Evolutionary conservation across 495 filamentous ascomycete genomes (phyloP).

Genomic region (Hypoxylon intermedium): DNA sequence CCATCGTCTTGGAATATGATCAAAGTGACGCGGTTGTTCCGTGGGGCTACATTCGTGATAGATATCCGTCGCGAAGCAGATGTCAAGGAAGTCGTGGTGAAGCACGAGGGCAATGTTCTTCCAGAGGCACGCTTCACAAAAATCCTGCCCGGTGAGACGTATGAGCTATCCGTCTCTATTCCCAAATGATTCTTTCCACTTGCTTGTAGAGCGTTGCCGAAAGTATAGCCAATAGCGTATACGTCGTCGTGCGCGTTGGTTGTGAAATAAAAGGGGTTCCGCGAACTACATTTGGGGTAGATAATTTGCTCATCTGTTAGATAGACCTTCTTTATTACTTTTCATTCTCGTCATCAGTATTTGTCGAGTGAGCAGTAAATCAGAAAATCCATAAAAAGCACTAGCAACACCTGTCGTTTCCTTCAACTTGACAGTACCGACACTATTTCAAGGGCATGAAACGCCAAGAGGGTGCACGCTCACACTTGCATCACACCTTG

Average conservation of each 20-base stretch:
- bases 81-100: slow-evolving; percentile 53
- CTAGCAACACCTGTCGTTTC: too few relatives aligned
- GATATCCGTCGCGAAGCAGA: slow-evolving; percentile 51
- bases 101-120: slow-evolving; percentile 41
- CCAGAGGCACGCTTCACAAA: slow-evolving; percentile 48
- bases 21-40: slow-evolving; percentile 57
- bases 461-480: slow-evolving; percentile 32
- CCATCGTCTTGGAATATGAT: slow-evolving; percentile 57
- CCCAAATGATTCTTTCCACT: slow-evolving; percentile 34
- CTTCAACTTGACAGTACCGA: neutral
- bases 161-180: slow-evolving; percentile 50
- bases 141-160: slow-evolving; percentile 49
- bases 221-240: neutral
- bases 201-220: neutral
- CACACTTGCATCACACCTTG: slow-evolving; percentile 25
- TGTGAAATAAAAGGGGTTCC: slow-evolving; percentile 11
- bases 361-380: too few relatives aligned
- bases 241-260: neutral
- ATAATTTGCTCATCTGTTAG: slow-evolving; percentile 1
- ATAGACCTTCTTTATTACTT: slow-evolving; percentile 18
- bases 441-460: slow-evolving; percentile 20
- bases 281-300: neutral
- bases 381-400: too few relatives aligned
- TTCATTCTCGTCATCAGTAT: neutral
- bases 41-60: slow-evolving; percentile 58